phyloP scores from a whole-genome alignment of 2,329 filamentous ascomycete genomes.

The Fusarium gaditjirri region DNA sequence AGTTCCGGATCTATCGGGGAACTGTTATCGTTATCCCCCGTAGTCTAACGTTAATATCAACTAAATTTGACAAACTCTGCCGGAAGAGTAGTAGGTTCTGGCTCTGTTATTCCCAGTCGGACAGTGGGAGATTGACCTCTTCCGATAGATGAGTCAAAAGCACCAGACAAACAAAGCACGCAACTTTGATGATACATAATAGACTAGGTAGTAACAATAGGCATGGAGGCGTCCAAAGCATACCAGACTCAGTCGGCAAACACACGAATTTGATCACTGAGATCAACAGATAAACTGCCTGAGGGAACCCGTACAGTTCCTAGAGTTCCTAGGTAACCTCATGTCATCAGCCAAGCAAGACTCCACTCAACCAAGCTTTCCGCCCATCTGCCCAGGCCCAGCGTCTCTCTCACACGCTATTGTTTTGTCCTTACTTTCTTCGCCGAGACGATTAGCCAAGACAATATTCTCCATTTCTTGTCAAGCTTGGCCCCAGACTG shows the following conservation, averaged over 20 bases:
- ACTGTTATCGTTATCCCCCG: slow-evolving; percentile 13
- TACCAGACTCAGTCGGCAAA: not conserved
- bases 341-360: slow-evolving; percentile 38
- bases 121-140: not conserved
- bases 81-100: slow-evolving; percentile 16
- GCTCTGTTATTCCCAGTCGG: slow-evolving; percentile 7
- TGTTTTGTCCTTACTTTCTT: slow-evolving; percentile 10
- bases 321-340: not conserved
- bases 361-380: slow-evolving; percentile 44
- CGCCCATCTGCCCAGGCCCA: slow-evolving; percentile 21
- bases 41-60: not conserved
- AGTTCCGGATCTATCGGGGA: slow-evolving; percentile 31
- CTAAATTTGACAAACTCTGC: slow-evolving; percentile 5
- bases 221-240: not conserved
- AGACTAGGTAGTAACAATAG: not conserved
- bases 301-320: not conserved
- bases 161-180: slow-evolving; percentile 2
- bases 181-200: not conserved
- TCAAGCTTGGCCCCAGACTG: slow-evolving; percentile 16
- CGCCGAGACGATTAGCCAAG: slow-evolving; percentile 25
- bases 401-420: not conserved
- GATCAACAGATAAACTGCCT: not conserved
- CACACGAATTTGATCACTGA: not conserved
- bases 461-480: slow-evolving; percentile 15
- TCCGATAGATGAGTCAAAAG: slow-evolving; percentile 9